phyloP scores from a whole-genome alignment of 352 stramenopile genomes.

The Globisporangium echinulatum region DNA sequence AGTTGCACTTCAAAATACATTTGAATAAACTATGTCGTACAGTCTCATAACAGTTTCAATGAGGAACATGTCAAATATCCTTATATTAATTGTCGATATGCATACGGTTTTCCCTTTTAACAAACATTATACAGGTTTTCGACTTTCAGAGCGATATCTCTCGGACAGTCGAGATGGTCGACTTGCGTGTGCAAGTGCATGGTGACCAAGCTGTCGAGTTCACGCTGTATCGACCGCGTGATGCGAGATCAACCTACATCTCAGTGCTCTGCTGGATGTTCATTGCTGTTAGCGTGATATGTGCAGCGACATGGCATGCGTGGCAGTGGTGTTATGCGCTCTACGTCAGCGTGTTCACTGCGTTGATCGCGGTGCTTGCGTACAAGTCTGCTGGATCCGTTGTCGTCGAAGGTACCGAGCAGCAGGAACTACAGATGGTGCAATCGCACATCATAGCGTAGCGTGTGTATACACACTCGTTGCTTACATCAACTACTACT shows the following conservation, averaged over 20 bases:
- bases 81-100: too few relatives aligned
- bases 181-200: conserved; percentile 41
- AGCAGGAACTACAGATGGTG: not conserved
- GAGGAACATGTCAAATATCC: too few relatives aligned
- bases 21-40: too few relatives aligned
- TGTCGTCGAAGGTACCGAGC: conserved; percentile 8
- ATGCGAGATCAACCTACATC: not conserved
- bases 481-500: not conserved
- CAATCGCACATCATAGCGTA: too few relatives aligned
- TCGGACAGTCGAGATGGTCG: conserved; percentile 8
- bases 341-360: not conserved
- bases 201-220: conserved; percentile 53
- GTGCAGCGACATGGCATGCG: conserved; percentile 13
- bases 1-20: too few relatives aligned
- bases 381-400: not conserved
- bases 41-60: too few relatives aligned
- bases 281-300: not conserved
- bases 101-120: too few relatives aligned
- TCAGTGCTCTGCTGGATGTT: not conserved
- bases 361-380: conserved; percentile 4
- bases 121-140: too few relatives aligned
- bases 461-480: not conserved
- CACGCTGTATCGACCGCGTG: conserved; percentile 19
- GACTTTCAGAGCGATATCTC: too few relatives aligned
- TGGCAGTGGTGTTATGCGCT: conserved; percentile 7